Base-by-base conservation (phyloP, 768 basidiomycete genomes). In the Mycena vitilis region DNA sequence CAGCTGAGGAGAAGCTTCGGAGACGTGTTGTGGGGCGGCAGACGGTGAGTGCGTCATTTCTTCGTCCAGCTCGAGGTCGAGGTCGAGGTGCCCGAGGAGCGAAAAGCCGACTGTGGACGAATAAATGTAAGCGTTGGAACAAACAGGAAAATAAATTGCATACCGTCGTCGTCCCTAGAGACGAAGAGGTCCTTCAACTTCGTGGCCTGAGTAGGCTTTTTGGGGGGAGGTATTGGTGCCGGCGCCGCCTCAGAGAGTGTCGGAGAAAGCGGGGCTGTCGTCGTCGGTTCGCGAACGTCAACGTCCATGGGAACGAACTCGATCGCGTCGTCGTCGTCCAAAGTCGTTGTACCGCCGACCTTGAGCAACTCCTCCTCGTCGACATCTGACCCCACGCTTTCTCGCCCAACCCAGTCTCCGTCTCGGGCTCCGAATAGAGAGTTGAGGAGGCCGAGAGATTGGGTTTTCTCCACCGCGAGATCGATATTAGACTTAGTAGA, bases 141-240 rank as follows among this genome's bases (percentile, higher is more conserved):
- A 56, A 59, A 63, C 30, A 11, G 0, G 37, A 44, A 20, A 8
- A 15, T 16, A 54, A n/a, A 16, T 60, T n/a, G 75, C 81, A n/a
- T 71, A 90, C 91, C 86, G 74, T 90, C 86, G 65, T 89, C 88
- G 70, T 89, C 89, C 23, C 83, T 83, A 0, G 92, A 91, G 20
- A 89, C 89, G 71, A 95, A 94, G 7, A 95, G 80, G 70, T 92
- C 90, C 73, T 92, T 92, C 23, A 95, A 82, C 37, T 83, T 87
- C 5, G 58, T 65, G 25, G 51, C 60, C 60, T 63, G 61, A 45
- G 38, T 73, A 52, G 60, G 34, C 8, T 44, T 60, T 13, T 60
- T 57, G 11, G 73, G 68, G 20, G 70, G 75, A 73, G 25, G 70
- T 60, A 11, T 67, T 66, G 36, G 61, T 67, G 45, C 65, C 65